Conservation (phyloP, 352 stramenopile species). For the Thalassiosira delicatula region DNA sequence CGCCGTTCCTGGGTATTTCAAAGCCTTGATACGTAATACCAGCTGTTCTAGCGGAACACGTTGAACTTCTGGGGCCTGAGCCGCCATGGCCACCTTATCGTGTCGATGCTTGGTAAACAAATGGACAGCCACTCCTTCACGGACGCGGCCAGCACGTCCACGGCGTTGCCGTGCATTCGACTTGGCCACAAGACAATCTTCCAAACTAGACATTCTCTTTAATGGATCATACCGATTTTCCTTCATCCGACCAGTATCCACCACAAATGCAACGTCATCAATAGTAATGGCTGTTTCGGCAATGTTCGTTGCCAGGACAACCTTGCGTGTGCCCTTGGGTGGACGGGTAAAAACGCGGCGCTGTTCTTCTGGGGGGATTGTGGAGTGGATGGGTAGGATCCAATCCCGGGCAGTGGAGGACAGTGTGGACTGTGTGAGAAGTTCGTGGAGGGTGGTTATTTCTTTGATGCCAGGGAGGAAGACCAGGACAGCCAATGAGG, state of each 20-base stretch:
- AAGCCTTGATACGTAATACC: neutral
- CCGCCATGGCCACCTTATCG: neutral
- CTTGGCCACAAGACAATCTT: slow-evolving; percentile 78
- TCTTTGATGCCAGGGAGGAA: neutral
- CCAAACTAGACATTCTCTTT: slow-evolving; percentile 96
- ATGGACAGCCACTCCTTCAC: slow-evolving; percentile 97
- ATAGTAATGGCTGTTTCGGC: slow-evolving; percentile 98
- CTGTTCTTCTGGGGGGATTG: slow-evolving; percentile 91
- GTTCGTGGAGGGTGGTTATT: neutral
- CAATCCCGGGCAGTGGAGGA: neutral
- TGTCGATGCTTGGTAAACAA: slow-evolving; percentile 68
- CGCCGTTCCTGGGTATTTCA: neutral
- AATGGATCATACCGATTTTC: slow-evolving; percentile 99
- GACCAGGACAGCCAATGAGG: neutral
- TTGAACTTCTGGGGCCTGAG: neutral
- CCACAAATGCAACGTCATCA: slow-evolving; percentile 92
- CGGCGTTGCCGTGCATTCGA: slow-evolving; percentile 88
- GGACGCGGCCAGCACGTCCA: slow-evolving; percentile 94
- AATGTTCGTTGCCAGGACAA: slow-evolving; percentile 88
- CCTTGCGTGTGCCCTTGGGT: slow-evolving; percentile 84
- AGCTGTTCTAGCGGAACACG: neutral
- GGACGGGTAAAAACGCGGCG: slow-evolving; percentile 89
- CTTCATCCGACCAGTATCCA: slow-evolving; percentile 93
- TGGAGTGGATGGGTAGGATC: neutral
- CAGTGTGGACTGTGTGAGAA: neutral